Conservation (phyloP, 495 filamentous ascomycete species). For the Hypoxylon trugodes region DNA sequence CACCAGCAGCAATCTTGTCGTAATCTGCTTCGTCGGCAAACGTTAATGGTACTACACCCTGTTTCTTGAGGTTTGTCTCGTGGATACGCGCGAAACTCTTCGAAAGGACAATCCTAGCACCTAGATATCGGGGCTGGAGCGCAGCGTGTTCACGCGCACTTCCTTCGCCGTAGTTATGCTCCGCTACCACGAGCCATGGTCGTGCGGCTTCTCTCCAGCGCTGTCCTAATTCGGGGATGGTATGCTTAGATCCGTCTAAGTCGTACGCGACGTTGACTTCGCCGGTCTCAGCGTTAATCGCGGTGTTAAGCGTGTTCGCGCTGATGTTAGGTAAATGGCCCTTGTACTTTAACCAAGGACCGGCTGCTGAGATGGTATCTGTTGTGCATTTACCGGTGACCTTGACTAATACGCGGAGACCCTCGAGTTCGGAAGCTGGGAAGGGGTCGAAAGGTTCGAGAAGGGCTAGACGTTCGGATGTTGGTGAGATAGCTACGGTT, state of each 20-base stretch:
- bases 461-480: constrained; percentile 85
- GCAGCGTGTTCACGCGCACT: constrained; percentile 95
- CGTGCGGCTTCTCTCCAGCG: constrained; percentile 77
- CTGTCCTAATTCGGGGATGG: constrained; percentile 85
- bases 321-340: constrained; percentile 97
- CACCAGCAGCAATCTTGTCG: constrained; percentile 79
- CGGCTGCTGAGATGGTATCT: constrained; percentile 96
- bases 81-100: constrained; percentile 97
- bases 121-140: constrained; percentile 93
- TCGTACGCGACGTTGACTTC: constrained; percentile 94
- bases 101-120: constrained; percentile 83
- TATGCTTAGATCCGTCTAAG: constrained; percentile 67
- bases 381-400: constrained; percentile 97
- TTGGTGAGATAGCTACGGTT: constrained; percentile 78
- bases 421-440: constrained; percentile 74
- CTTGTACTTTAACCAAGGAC: constrained; percentile 99
- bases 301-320: constrained; percentile 94
- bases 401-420: constrained; percentile 86
- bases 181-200: constrained; percentile 92
- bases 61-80: constrained; percentile 99
- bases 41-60: constrained; percentile 92
- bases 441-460: constrained; percentile 92
- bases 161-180: constrained; percentile 98
- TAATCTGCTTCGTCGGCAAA: constrained; percentile 91
- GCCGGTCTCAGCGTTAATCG: constrained; percentile 87